Conservation (phyloP, 768 basidiomycete species). For the Lactifluus rugatus region DNA sequence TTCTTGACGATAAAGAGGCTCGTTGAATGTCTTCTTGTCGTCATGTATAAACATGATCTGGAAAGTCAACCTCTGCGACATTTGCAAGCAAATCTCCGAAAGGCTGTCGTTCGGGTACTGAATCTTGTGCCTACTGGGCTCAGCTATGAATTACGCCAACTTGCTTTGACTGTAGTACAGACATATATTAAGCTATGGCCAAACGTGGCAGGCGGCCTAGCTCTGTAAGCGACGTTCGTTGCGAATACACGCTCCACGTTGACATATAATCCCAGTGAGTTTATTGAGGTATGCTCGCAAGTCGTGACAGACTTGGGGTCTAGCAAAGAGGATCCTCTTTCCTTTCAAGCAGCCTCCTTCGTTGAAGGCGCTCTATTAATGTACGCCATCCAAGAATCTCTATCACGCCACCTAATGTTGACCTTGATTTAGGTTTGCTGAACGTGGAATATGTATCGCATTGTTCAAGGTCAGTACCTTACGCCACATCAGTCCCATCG, state of each 20-base stretch:
- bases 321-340: conserved; percentile 48
- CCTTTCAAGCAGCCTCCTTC: conserved; percentile 46
- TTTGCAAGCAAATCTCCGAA: conserved; percentile 43
- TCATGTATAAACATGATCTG: conserved; percentile 69
- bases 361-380: conserved; percentile 38
- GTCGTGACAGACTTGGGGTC: conserved; percentile 40
- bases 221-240: conserved; percentile 36
- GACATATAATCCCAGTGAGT: conserved; percentile 31
- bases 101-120: conserved; percentile 41
- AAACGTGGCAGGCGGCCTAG: conserved; percentile 39
- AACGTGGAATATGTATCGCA: conserved; percentile 46
- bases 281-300: conserved; percentile 41
- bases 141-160: conserved; percentile 58
- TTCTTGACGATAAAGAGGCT: conserved; percentile 48
- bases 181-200: conserved; percentile 56
- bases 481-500: not conserved
- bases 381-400: conserved; percentile 28
- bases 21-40: conserved; percentile 53
- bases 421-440: conserved; percentile 38
- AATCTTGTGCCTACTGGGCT: conserved; percentile 44
- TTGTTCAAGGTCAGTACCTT: conserved; percentile 43
- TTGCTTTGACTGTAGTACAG: conserved; percentile 51
- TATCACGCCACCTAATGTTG: conserved; percentile 10
- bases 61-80: conserved; percentile 43
- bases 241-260: not conserved